Base-by-base conservation (phyloP, 345 rosid species). In the Salix brachista region DNA sequence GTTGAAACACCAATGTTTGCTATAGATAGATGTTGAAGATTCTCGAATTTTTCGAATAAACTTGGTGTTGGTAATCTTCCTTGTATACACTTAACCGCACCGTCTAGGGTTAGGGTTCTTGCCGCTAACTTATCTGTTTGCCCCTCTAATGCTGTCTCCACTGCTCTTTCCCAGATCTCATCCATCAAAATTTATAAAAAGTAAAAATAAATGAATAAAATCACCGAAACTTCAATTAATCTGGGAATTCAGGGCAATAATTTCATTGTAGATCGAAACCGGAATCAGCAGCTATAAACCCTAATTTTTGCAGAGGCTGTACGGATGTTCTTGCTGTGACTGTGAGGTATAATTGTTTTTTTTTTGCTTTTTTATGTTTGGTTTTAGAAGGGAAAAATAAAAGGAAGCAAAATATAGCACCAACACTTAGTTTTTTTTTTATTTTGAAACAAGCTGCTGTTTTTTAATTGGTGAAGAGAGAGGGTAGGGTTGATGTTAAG, bases 121-220 rank as follows among this genome's bases (percentile, higher is more conserved):
- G 77, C 80, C 64, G 86, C 86, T 1, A 76, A 23, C 21, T 65
- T 84, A 78, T 90, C 93, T 50, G 86, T 72, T 83, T 85, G 85
- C 64, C 94, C 93, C 48, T 80, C 94, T 54, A 90, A 77, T 26
- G 93, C 91, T 71, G 91, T 79, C 82, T 87, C 91, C 74, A 92
- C 91, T 52, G 93, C 93, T 78, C 87, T 75, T 78, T 92, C 91
- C 97, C 97, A 92, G 81, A 88, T 89, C 91, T 92, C 94, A 70
- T 89, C 97, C 97, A 92, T 88, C 71, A 65, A 64, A 62, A 16
- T 34, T n/a, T 70, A 30, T 10, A 41, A 41, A 41, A 11, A 70
- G 16, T 8, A 23, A 70, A 70, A 14, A 70, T 67, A 73, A 60
- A 41, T 41, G 10, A 41, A 41, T 41, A 41, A 9, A 58, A 58